A percentile compares a stretch with the other conserved stretches of the same genome.
Conservation (phyloP, 805 yeast genomes). For the Lipomyces chichibuensis region DNA sequence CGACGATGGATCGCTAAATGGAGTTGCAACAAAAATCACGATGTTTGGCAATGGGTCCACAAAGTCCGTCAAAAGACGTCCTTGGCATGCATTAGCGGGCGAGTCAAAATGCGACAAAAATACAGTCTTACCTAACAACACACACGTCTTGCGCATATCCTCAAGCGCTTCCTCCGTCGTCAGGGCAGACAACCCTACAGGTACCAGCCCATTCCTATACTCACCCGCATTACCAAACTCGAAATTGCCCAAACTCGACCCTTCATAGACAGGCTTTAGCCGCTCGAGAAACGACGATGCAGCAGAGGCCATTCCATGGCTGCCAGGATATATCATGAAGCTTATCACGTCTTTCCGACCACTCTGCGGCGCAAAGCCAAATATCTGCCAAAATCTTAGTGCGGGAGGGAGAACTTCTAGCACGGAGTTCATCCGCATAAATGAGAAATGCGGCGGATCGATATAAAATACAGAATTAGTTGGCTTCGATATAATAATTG, state of each 20-base stretch:
- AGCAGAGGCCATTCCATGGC: conserved; percentile 37
- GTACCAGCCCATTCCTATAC: conserved; percentile 30
- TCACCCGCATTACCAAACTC: conserved; percentile 29
- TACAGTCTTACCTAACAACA: conserved; percentile 15
- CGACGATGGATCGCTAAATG: conserved; percentile 33
- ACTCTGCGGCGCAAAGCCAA: conserved; percentile 44
- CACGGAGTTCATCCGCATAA: conserved; percentile 39
- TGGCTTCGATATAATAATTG: conserved; percentile 3
- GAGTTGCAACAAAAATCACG: conserved; percentile 24
- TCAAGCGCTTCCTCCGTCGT: conserved; percentile 26
- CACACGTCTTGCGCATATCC: conserved; percentile 17
- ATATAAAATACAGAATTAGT: conserved; percentile 17
- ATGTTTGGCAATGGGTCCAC: conserved; percentile 18
- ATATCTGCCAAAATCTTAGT: conserved; percentile 47
- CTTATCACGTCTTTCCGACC: conserved; percentile 42
- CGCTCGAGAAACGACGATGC: conserved; percentile 37
- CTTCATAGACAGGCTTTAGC: conserved; percentile 44
- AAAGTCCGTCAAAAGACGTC: conserved; percentile 14
- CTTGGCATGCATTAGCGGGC: conserved; percentile 5
- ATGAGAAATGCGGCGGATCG: conserved; percentile 42
- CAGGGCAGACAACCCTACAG: conserved; percentile 14
- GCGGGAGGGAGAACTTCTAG: conserved; percentile 46
- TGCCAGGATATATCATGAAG: conserved; percentile 41
- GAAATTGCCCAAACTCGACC: conserved; percentile 43
- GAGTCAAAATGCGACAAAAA: not conserved